These are phyloP conservation scores for Abelmoschus esculentus DNA, from an alignment of 345 rosid genomes.

Conservation along the genomic window DNA sequence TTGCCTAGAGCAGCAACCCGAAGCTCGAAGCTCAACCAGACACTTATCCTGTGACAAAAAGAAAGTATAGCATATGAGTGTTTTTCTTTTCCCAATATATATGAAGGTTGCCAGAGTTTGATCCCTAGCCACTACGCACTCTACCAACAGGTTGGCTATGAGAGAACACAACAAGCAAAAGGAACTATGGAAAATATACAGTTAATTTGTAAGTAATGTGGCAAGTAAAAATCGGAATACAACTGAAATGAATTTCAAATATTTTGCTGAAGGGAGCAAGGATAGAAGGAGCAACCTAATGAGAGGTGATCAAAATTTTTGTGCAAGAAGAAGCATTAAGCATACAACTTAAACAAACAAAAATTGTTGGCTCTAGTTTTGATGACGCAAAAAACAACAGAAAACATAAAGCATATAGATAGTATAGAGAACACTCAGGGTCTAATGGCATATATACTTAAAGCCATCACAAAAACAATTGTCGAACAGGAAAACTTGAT, in stretches of 20 bases:
- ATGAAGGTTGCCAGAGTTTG: neutral
- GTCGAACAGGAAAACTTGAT: neutral
- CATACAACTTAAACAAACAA: neutral
- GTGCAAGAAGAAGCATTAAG: neutral
- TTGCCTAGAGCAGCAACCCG: slow-evolving; percentile 59
- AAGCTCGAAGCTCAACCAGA: slow-evolving; percentile 64
- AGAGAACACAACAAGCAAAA: neutral
- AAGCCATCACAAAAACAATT: neutral
- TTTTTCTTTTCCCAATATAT: neutral
- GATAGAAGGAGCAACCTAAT: neutral
- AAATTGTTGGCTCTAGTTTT: neutral
- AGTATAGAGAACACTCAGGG: neutral
- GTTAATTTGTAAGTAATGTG: neutral
- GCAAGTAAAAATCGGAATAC: neutral
- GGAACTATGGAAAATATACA: neutral
- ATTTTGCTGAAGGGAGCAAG: neutral
- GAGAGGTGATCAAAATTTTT: neutral
- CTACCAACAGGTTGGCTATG: neutral
- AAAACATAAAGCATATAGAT: neutral
- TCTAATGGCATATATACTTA: neutral
- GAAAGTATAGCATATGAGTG: neutral
- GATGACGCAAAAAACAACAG: neutral
- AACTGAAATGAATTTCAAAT: slow-evolving; percentile 2
- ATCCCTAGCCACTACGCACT: neutral
- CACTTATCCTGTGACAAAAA: slow-evolving; percentile 40